A percentile compares a stretch with the other conserved stretches of the same genome.
phyloP scores from a whole-genome alignment of 352 stramenopile genomes.

The Globisporangium parvum region DNA sequence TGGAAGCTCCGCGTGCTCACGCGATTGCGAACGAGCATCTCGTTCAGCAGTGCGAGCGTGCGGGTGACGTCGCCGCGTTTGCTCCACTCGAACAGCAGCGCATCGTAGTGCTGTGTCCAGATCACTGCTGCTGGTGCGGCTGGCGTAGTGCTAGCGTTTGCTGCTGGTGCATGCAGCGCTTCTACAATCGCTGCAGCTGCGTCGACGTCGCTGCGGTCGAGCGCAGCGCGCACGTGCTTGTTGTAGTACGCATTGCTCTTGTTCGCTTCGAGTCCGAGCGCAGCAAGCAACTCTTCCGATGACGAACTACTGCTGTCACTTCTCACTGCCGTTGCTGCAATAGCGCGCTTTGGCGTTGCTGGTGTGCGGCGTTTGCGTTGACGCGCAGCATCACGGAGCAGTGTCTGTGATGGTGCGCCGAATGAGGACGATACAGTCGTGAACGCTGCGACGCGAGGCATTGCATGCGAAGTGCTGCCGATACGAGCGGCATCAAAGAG shows the following conservation, averaged over 20 bases:
- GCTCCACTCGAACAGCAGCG: constrained; percentile 44
- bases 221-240: constrained; percentile 21
- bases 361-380: neutral
- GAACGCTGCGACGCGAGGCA: neutral
- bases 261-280: constrained; percentile 6
- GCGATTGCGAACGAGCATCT: constrained; percentile 34
- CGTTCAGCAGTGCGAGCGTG: constrained; percentile 43
- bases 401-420: neutral
- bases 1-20: constrained; percentile 53
- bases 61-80: constrained; percentile 30
- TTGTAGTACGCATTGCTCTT: constrained; percentile 46
- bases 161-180: constrained; percentile 7
- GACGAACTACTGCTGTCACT: neutral
- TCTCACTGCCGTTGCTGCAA: neutral
- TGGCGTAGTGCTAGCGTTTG: constrained; percentile 10
- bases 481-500: no score
- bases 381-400: neutral
- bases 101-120: constrained; percentile 44
- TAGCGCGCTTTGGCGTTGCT: neutral
- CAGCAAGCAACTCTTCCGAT: constrained; percentile 3
- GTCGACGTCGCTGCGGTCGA: constrained; percentile 25
- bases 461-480: no score
- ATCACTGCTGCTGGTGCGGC: constrained; percentile 18
- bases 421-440: neutral
- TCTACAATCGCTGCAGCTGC: constrained; percentile 21